A percentile compares a stretch with the other conserved stretches of the same genome.
Evolutionary conservation across 345 rosid species (phyloP).

Genomic region (Geranium rotundifolium): DNA sequence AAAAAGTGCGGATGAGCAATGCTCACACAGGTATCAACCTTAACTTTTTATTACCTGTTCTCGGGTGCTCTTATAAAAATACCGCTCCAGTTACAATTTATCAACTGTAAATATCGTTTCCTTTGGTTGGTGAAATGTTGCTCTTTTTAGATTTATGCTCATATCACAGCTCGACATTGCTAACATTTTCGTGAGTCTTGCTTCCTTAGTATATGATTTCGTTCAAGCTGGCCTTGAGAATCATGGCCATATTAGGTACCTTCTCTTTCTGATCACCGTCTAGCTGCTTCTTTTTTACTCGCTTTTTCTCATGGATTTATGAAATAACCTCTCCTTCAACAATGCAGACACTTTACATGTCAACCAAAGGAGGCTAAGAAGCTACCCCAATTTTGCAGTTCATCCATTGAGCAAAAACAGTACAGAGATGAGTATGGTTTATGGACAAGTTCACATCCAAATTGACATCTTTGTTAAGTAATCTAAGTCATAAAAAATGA

Average conservation of each 20-base stretch:
- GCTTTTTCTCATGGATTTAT: neutral
- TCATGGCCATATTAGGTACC: too few species aligned
- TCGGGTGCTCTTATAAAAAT: neutral
- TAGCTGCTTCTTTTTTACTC: too few species aligned
- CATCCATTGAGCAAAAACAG: neutral
- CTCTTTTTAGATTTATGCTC: too few species aligned
- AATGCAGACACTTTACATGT: too few species aligned
- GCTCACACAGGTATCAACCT: neutral
- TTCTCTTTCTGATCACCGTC: too few species aligned
- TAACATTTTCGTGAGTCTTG: too few species aligned
- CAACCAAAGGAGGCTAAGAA: too few species aligned
- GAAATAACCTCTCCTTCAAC: too few species aligned
- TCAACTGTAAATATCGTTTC: neutral
- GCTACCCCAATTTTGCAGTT: too few species aligned
- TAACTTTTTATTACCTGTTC: neutral
- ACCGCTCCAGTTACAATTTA: neutral
- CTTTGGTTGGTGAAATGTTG: neutral
- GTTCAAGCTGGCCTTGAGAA: too few species aligned
- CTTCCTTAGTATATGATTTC: neutral
- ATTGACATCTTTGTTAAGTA: neutral
- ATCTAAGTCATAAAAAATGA: neutral
- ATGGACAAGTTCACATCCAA: neutral
- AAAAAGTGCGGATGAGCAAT: neutral
- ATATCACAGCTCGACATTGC: neutral
- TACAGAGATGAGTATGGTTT: neutral